Evolutionary conservation across 2,329 filamentous ascomycete genomes (phyloP).

Genomic region (Eurotiales sp.): DNA sequence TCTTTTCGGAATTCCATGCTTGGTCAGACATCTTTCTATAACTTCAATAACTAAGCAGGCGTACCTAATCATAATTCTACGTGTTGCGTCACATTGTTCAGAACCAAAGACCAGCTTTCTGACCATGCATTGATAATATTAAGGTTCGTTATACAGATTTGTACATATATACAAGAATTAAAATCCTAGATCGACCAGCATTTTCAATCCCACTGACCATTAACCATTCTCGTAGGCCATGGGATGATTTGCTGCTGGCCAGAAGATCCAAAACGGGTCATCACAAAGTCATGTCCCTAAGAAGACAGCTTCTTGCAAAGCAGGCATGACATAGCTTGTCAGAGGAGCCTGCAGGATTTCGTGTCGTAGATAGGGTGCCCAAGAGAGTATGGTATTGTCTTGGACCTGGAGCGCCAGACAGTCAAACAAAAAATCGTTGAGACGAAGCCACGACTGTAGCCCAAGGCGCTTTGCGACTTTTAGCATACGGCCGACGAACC

Average conservation of each 20-base stretch:
- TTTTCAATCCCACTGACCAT: no score
- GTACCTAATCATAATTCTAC: no score
- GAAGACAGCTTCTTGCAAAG: conserved; percentile 11
- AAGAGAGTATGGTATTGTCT: conserved; percentile 22
- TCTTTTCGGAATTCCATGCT: neutral
- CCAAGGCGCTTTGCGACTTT: conserved; percentile 37
- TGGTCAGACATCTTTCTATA: neutral
- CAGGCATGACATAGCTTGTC: conserved; percentile 30
- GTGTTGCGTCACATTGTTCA: no score
- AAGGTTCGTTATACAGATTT: neutral
- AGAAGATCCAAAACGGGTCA: no score
- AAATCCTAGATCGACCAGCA: no score
- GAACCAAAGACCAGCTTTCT: no score
- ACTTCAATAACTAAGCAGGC: no score
- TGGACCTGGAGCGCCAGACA: conserved; percentile 31
- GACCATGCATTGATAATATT: no score
- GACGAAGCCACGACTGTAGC: conserved; percentile 28
- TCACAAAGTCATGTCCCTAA: conserved; percentile 1
- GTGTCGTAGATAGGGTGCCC: conserved; percentile 30
- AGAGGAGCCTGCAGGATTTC: conserved; percentile 36
- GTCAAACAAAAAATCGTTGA: conserved; percentile 35
- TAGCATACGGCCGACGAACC: conserved; percentile 39
- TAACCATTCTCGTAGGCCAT: no score
- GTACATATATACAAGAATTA: conserved; percentile 1
- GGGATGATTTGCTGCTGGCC: no score